Evolutionary conservation across 768 basidiomycete species (phyloP).

Genomic region (Mycena amicta): DNA sequence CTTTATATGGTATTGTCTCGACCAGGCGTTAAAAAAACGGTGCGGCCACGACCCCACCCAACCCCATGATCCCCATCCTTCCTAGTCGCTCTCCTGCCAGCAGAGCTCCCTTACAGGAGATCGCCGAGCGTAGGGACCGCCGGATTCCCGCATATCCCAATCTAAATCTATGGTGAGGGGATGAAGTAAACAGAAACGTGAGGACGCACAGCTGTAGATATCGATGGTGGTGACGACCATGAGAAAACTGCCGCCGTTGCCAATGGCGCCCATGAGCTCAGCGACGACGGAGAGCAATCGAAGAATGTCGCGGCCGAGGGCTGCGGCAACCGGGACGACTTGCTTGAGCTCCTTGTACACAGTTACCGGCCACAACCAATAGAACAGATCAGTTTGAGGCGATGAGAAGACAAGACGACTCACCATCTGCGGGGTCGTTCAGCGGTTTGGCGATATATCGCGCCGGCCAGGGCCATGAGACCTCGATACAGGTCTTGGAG

Average conservation of each 20-base stretch:
- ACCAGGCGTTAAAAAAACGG: no score
- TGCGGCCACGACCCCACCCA: no score
- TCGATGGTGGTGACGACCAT: conserved; percentile 99
- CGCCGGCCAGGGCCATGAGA: conserved; percentile 94
- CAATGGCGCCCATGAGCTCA: conserved; percentile 94
- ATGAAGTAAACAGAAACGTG: conserved; percentile 8
- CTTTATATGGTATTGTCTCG: no score
- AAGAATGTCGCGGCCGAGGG: conserved; percentile 96
- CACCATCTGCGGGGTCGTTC: conserved; percentile 97
- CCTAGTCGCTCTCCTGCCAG: no score
- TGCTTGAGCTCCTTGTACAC: conserved; percentile 99
- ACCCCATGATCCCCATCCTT: no score
- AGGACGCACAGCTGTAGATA: conserved; percentile 79
- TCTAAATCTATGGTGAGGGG: no score
- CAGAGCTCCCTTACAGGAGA: conserved; percentile 68
- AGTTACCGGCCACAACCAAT: conserved; percentile 84
- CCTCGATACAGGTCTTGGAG: conserved; percentile 99
- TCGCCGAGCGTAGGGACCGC: conserved; percentile 81
- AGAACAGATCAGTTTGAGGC: not conserved
- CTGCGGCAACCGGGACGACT: conserved; percentile 96
- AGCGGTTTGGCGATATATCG: conserved; percentile 96
- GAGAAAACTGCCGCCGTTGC: conserved; percentile 92
- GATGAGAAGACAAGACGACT: conserved; percentile 11
- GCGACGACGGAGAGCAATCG: conserved; percentile 89
- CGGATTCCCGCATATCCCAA: conserved; percentile 90